A percentile compares a stretch with the other conserved stretches of the same genome.
Evolutionary conservation across 768 basidiomycete genomes (phyloP).

Genomic region (Ramaria sp.): DNA sequence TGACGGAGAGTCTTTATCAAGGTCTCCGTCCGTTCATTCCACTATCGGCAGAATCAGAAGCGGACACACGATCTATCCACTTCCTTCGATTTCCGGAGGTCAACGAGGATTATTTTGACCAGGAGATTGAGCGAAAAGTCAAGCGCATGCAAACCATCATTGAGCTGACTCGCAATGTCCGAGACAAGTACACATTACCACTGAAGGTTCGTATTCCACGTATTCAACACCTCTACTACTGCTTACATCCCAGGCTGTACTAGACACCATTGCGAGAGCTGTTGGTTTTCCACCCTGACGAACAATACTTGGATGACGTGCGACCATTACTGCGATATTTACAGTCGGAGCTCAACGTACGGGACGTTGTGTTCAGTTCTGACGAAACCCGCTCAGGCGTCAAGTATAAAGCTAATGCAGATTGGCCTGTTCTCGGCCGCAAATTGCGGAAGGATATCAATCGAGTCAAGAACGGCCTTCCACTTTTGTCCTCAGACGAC

Average conservation of each 20-base stretch:
- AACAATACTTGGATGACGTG: slow-evolving; percentile 77
- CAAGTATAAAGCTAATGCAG: slow-evolving; percentile 83
- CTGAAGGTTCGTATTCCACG: slow-evolving; percentile 57
- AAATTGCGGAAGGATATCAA: slow-evolving; percentile 89
- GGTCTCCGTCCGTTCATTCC: slow-evolving; percentile 80
- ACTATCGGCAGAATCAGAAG: slow-evolving; percentile 47
- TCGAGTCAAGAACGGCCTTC: slow-evolving; percentile 82
- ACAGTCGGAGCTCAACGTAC: slow-evolving; percentile 90
- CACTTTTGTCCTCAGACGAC: slow-evolving; percentile 67
- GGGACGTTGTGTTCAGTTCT: slow-evolving; percentile 79
- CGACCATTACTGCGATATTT: slow-evolving; percentile 80
- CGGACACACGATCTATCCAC: slow-evolving; percentile 86
- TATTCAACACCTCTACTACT: not conserved
- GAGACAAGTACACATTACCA: slow-evolving; percentile 77
- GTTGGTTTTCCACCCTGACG: slow-evolving; percentile 84
- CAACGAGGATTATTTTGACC: slow-evolving; percentile 92
- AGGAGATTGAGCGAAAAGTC: slow-evolving; percentile 87
- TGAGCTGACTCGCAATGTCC: slow-evolving; percentile 78
- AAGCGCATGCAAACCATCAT: slow-evolving; percentile 93
- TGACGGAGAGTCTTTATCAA: slow-evolving; percentile 95
- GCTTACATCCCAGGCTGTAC: not conserved
- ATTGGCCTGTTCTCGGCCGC: slow-evolving; percentile 89
- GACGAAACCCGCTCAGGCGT: slow-evolving; percentile 83
- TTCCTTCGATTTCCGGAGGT: slow-evolving; percentile 91
- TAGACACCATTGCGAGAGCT: slow-evolving; percentile 91